Evolutionary conservation across 2,329 filamentous ascomycete species (phyloP).

Genomic region (Stagonosporopsis tanaceti): DNA sequence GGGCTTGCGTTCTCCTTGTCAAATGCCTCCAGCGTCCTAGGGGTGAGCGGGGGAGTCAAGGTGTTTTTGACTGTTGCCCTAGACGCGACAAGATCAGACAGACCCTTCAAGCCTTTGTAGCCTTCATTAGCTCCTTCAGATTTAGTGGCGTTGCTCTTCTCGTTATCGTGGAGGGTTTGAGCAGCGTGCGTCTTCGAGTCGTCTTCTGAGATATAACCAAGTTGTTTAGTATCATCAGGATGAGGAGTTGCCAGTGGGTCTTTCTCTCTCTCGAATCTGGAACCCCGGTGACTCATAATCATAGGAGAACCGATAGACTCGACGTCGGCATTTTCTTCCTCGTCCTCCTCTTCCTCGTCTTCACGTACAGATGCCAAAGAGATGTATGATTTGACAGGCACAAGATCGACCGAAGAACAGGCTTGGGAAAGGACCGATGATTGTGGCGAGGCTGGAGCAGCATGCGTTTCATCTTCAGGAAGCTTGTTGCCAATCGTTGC

Average conservation of each 20-base stretch:
- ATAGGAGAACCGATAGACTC: conserved; percentile 34
- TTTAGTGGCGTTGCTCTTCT: conserved; percentile 27
- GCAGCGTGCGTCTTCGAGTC: conserved; percentile 2
- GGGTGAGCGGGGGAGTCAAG: conserved; percentile 24
- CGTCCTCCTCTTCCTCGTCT: conserved; percentile 37
- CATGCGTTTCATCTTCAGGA: conserved; percentile 36
- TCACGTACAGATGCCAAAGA: conserved; percentile 42
- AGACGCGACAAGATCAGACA: conserved; percentile 24
- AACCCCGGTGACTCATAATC: conserved; percentile 18
- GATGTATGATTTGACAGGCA: conserved; percentile 34
- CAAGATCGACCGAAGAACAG: conserved; percentile 42
- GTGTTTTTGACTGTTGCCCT: conserved; percentile 21
- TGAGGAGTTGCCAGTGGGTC: conserved; percentile 27
- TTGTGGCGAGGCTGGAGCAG: conserved; percentile 32
- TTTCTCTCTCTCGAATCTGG: conserved; percentile 18
- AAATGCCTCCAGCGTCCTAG: conserved; percentile 13
- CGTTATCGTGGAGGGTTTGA: conserved; percentile 18
- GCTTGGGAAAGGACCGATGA: conserved; percentile 37
- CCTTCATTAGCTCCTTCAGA: conserved; percentile 27
- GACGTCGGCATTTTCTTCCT: conserved; percentile 23
- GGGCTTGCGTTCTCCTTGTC: conserved; percentile 7
- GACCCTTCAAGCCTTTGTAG: conserved; percentile 11
- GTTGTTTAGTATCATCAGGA: conserved; percentile 24
- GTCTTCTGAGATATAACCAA: conserved; percentile 13
- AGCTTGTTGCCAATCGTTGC: conserved; percentile 35